Evolutionary conservation across 2,329 filamentous ascomycete species (phyloP), one percentile per base, ranked within the genome.

Genomic region (Purpureocillium lavendulum): DNA sequence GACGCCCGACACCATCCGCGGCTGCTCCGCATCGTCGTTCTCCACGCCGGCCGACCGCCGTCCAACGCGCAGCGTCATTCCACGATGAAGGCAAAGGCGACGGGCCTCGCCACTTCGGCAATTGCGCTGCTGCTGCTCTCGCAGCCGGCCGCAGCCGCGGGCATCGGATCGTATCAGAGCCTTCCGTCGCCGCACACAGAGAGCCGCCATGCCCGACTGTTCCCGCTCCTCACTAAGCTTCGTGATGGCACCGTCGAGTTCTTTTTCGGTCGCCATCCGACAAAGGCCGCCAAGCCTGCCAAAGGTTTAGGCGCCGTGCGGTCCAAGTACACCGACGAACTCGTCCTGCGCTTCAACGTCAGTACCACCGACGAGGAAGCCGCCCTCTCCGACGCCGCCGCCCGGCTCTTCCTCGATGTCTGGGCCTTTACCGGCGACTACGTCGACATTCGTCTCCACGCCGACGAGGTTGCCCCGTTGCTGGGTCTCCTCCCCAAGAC

Each of bases 271-370:
- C 58, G 60, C 7, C 64, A 65, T 47, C 59, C 61, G 2, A 56
- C 52, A 26, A 60, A 59, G 38, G 44, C 50, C 32, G 40, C 49
- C 45, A 36, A 45, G 24, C 41, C 43, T n/a, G 45, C 49, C 24
- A 28, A 52, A 40, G 44, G 53, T 38, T 48, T 52, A 45, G 57
- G 49, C 42, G 58, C 52, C 35, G 46, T 66, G 21, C 58, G 65
- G 21, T 63, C 56, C 21, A 65, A 66, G 46, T 95, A 95, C 58
- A 77, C 79, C 45, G 77, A 83, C 45, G 82, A 96, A 60, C 72
- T 95, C n/a, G 87, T 98, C 13, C 66, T 97, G 46, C 81, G 92
- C 30, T 96, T 97, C 71, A 87, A 84, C 53, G 67, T 96, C 40
- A 80, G 74, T 45, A 80, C 75, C 18, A 61, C 70, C 3, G 71